A percentile compares a stretch with the other conserved stretches of the same genome.
Evolutionary conservation across 768 basidiomycete species (phyloP).

Genomic region (Tulasnella sp.): DNA sequence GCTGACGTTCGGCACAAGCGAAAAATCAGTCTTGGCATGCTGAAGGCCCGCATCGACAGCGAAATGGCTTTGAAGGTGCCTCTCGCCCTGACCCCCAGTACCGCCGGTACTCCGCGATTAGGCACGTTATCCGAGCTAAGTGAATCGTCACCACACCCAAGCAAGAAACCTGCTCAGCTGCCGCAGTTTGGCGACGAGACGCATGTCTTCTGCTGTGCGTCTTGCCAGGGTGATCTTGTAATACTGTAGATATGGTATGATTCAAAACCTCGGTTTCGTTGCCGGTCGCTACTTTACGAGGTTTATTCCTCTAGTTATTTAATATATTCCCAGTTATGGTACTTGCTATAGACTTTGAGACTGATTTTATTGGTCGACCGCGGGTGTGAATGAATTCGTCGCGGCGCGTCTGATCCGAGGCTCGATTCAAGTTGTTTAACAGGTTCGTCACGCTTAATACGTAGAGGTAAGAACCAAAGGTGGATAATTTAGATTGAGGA

Average conservation of each 20-base stretch:
- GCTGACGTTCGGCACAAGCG: slow-evolving; percentile 81
- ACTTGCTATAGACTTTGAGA: background rate
- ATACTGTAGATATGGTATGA: slow-evolving; percentile 53
- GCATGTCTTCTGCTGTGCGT: slow-evolving; percentile 87
- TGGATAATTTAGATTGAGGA: slow-evolving; percentile 1
- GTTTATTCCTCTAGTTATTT: background rate
- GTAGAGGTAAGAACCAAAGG: background rate
- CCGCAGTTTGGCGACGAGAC: slow-evolving; percentile 85
- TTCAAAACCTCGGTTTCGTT: background rate
- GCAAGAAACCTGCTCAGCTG: slow-evolving; percentile 43
- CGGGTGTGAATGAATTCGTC: background rate
- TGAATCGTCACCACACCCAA: slow-evolving; percentile 15
- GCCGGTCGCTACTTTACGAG: background rate
- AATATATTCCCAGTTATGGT: slow-evolving; percentile 3
- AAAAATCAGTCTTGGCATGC: slow-evolving; percentile 82
- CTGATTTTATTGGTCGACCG: background rate
- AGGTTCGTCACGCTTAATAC: background rate
- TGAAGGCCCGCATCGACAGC: slow-evolving; percentile 87
- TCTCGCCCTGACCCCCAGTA: slow-evolving; percentile 40
- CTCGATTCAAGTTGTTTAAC: background rate
- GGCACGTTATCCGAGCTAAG: slow-evolving; percentile 36
- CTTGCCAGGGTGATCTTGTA: slow-evolving; percentile 80
- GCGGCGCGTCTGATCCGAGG: background rate
- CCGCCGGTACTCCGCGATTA: slow-evolving; percentile 39
- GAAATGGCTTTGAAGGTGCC: slow-evolving; percentile 56